A percentile compares a stretch with the other conserved stretches of the same genome.
phyloP scores from a whole-genome alignment of 176 grass and related monocot species.

The Oryza glaberrima region DNA sequence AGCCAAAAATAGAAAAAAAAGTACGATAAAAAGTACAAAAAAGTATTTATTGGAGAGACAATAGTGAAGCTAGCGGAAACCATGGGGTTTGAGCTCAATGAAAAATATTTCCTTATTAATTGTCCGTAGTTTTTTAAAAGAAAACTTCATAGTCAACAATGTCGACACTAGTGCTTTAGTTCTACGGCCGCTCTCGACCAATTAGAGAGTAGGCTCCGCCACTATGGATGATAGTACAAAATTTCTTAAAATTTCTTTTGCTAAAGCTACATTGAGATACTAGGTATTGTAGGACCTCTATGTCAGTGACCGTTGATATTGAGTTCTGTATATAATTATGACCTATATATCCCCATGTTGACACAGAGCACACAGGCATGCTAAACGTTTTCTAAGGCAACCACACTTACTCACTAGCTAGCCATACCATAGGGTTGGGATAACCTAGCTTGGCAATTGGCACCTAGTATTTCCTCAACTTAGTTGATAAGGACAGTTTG shows the following conservation, averaged over 20 bases:
- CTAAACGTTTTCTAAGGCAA: neutral
- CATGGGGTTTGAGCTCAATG: neutral
- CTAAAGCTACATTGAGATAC: neutral
- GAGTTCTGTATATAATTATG: neutral
- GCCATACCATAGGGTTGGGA: neutral
- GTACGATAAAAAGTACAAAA: neutral
- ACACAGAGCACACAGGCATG: neutral
- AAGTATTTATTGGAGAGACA: no score
- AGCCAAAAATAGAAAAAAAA: neutral
- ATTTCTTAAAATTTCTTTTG: no score
- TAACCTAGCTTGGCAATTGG: neutral
- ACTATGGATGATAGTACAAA: accelerated
- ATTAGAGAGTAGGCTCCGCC: neutral
- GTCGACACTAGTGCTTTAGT: neutral
- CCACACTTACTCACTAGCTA: neutral
- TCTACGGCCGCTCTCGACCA: neutral
- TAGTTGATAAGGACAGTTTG: neutral
- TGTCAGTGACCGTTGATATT: neutral
- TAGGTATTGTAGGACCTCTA: neutral
- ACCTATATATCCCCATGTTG: neutral
- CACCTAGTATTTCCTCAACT: neutral
- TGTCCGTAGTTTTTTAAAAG: no score
- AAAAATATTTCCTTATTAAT: neutral
- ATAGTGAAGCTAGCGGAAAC: no score
- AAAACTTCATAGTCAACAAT: no score